Evolutionary conservation across 768 basidiomycete species (phyloP).

Genomic region (Mycena pura): DNA sequence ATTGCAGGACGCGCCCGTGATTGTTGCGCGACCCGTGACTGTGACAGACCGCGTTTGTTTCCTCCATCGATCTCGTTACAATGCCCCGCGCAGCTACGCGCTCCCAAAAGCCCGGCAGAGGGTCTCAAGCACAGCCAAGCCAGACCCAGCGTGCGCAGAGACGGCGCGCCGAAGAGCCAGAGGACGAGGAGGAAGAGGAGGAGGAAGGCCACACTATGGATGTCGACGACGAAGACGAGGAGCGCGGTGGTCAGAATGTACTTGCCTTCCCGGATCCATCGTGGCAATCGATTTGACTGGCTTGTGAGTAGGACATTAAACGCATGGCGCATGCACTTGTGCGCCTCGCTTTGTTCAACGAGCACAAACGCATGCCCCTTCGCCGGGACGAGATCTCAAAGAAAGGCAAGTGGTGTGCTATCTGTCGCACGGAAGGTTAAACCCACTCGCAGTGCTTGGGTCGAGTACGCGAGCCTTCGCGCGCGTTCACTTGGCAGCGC

Average conservation of each 20-base stretch:
- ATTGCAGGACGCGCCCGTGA: background rate
- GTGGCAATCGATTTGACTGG: background rate
- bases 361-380: slow-evolving; percentile 71
- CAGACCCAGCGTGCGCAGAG: slow-evolving; percentile 46
- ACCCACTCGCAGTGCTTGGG: slow-evolving; percentile 39
- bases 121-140: slow-evolving; percentile 43
- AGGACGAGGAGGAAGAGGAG: slow-evolving; percentile 41
- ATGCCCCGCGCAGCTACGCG: slow-evolving; percentile 46
- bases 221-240: slow-evolving; percentile 45
- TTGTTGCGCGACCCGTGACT: background rate
- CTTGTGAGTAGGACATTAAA: slow-evolving; percentile 63
- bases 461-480: slow-evolving; percentile 64
- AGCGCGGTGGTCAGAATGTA: slow-evolving; percentile 34
- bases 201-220: slow-evolving; percentile 45
- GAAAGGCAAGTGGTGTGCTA: slow-evolving; percentile 57
- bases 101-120: slow-evolving; percentile 46
- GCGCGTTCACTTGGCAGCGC: slow-evolving; percentile 67
- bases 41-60: background rate
- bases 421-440: background rate
- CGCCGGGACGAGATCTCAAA: slow-evolving; percentile 87
- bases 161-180: slow-evolving; percentile 32
- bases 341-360: slow-evolving; percentile 81
- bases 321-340: slow-evolving; percentile 76
- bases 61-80: background rate
- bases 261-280: slow-evolving; percentile 6